Evolutionary conservation across 169 alveolate genomes (phyloP).

Genomic region (Babesia caballi): DNA sequence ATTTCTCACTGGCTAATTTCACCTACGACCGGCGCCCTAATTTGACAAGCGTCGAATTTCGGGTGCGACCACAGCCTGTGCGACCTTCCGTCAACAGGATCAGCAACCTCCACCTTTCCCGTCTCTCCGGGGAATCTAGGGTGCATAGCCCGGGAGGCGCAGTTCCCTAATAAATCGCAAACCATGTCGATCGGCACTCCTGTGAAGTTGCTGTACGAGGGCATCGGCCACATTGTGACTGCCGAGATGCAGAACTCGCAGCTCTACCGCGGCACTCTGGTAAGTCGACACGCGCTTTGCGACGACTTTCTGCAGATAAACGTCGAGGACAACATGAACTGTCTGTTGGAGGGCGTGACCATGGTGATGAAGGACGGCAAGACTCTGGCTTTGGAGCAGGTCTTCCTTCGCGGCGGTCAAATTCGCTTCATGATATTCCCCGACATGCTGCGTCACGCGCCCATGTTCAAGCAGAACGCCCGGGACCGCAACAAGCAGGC

Average conservation of each 20-base stretch:
- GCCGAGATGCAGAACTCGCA: slow-evolving; percentile 95
- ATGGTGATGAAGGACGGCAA: slow-evolving; percentile 96
- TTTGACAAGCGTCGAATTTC: too few relatives aligned
- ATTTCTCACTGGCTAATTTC: too few relatives aligned
- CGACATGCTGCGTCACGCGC: slow-evolving; percentile 98
- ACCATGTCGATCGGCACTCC: slow-evolving; percentile 94
- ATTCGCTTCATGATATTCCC: slow-evolving; percentile 95
- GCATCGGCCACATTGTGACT: slow-evolving; percentile 97
- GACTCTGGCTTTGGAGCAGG: slow-evolving; percentile 89
- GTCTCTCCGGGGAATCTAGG: too few relatives aligned
- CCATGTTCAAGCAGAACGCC: slow-evolving; percentile 92
- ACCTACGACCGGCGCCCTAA: too few relatives aligned
- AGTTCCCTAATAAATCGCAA: neutral
- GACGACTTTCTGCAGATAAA: slow-evolving; percentile 50
- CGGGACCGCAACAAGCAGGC: slow-evolving; percentile 55
- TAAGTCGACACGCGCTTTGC: slow-evolving; percentile 72
- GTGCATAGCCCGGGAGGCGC: too few relatives aligned
- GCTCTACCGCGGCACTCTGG: slow-evolving; percentile 93
- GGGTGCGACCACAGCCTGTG: too few relatives aligned
- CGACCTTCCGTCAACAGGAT: too few relatives aligned
- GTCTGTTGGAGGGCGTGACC: slow-evolving; percentile 94
- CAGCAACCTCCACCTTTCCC: too few relatives aligned
- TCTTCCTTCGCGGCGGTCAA: slow-evolving; percentile 90
- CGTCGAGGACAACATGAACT: slow-evolving; percentile 97
- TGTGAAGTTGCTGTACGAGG: slow-evolving; percentile 95